Base-by-base conservation (phyloP, 2,329 filamentous ascomycete species). In the Xylaria sp. region DNA sequence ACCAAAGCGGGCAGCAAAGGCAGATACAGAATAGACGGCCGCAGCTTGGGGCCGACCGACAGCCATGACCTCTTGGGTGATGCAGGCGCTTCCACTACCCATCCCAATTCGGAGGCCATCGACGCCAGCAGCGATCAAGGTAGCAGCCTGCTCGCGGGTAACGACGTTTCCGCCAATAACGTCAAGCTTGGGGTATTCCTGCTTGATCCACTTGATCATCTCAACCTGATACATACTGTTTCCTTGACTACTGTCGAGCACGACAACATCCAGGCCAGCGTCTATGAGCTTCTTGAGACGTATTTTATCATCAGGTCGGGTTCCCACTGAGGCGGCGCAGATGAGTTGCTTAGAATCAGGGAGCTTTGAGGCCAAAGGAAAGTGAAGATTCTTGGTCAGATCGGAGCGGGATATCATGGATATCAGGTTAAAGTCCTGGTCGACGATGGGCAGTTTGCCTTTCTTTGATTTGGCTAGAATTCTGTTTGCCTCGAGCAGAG, bases 31-130 rank as follows among this genome's bases (percentile, higher is more conserved):
- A 83, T 91, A 93, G 63, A 99, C 94, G 45, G 95, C 89, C 28
- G 94, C 92, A 43, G 96, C 95, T 81, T 99, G 95, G 61, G 95
- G 95, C 73, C 95, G 91, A 63, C 96, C 95, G 52, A 99, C 94
- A 71, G 95, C 95, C 95, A 99, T 99, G 76, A 99, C 96, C 82
- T 99, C 95, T 81, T 99, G 95, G 60, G 95, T 99, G 73, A 99
- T 99, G 80, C 95, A 99, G 75, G 95, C 95, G 75, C 92, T 96
- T 75, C 95, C 95, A 76, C 92, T 96, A 71, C 95, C 95, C 95
- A 99, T 99, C 77, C 95, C 95, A 75, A 99, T 99, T 77, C 95
- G 92, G 71, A 99, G 87, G 77, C 95, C 96, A 77, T 99, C 95
- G 62, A 92, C 94, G 76, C 95, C 95, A 69, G 94, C 95, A 65